These are phyloP conservation scores for Nitzschia sp. DNA, from an alignment of 108 stramenopile genomes.

Conservation along the genomic window DNA sequence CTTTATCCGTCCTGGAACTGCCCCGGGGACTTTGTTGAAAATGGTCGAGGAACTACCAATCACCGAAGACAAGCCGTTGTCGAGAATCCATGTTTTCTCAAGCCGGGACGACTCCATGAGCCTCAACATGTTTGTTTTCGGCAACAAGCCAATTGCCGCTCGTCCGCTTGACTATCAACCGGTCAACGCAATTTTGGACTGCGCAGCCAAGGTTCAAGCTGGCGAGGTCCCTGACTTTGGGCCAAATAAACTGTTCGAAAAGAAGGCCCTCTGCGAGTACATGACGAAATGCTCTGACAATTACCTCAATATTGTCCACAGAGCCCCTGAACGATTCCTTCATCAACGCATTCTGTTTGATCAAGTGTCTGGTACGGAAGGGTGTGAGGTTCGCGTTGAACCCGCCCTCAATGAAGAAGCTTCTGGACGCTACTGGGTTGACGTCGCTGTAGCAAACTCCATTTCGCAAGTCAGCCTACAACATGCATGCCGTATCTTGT, in stretches of 20 bases:
- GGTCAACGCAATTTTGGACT: slow-evolving; percentile 55
- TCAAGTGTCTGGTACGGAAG: slow-evolving; percentile 81
- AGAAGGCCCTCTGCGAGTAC: slow-evolving; percentile 66
- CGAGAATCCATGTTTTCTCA: slow-evolving; percentile 86
- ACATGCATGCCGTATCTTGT: slow-evolving; percentile 80
- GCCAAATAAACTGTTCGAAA: slow-evolving; percentile 49
- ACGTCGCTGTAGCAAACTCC: slow-evolving; percentile 89
- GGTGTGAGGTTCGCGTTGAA: slow-evolving; percentile 78
- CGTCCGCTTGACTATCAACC: slow-evolving; percentile 20
- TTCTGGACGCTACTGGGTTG: slow-evolving; percentile 80
- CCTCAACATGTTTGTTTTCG: slow-evolving; percentile 92
- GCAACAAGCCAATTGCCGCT: slow-evolving; percentile 27
- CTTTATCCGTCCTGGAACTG: slow-evolving; percentile 83
- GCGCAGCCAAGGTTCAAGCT: slow-evolving; percentile 58
- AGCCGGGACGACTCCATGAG: slow-evolving; percentile 81
- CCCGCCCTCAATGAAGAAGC: slow-evolving; percentile 36
- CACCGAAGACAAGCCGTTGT: slow-evolving; percentile 52
- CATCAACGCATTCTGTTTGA: slow-evolving; percentile 80
- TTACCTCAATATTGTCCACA: slow-evolving; percentile 61
- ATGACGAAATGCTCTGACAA: slow-evolving; percentile 73
- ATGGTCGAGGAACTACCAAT: slow-evolving; percentile 71
- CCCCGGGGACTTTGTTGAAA: slow-evolving; percentile 69
- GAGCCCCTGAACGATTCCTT: slow-evolving; percentile 78
- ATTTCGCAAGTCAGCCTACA: slow-evolving; percentile 85
- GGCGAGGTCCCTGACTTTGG: slow-evolving; percentile 25